Evolutionary conservation across 169 alveolate genomes (phyloP), one percentile per base, ranked within the genome.

Genomic region (Eimeria maxima): DNA sequence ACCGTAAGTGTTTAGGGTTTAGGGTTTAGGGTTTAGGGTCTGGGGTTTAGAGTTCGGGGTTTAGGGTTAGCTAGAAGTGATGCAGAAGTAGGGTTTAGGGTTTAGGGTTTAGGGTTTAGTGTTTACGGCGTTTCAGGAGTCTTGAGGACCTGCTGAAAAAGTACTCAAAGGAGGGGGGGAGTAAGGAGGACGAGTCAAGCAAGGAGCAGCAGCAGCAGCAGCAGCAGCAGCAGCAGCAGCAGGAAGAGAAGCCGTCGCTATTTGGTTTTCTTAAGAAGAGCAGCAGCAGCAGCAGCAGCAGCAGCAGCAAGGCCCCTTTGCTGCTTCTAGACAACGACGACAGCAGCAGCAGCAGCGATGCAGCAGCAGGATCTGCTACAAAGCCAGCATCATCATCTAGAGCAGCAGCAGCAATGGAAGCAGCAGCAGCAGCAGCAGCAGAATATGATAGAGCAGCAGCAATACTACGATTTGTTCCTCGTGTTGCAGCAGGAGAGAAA

Each of bases 391-490:
- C 80, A 10, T 11, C 80, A 10, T 42, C 80, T n/a, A 14, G 63
- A 33, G 60, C 60, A 6, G 63, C 47, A 27, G 29, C 33, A n/a
- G 47, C 47, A 45, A 29, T 60, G 4, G 87, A 71, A 50, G 73
- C 90, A 27, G 90, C 90, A 81, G 90, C 74, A 81, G 90, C 90
- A 81, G 74, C 90, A 53, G 95, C 95, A n/a, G 95, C 60, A 38
- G 88, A 20, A 18, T 90, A 67, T 44, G 95, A 90, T 50, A n/a
- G 33, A 10, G 76, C 81, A 10, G 95, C 95, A n/a, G 80, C 80
- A 4, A 50, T 81, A 44, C 88, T 90, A 45, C 88, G 78, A 4
- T 90, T 90, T 27, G 90, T 57, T 38, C 76, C 74, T 57, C 89
- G 95, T 4, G 76, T 90, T 4, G 74, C 95, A 7, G 95, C 88